phyloP scores from a whole-genome alignment of 2,329 filamentous ascomycete genomes.

The Helminthosporium solani region DNA sequence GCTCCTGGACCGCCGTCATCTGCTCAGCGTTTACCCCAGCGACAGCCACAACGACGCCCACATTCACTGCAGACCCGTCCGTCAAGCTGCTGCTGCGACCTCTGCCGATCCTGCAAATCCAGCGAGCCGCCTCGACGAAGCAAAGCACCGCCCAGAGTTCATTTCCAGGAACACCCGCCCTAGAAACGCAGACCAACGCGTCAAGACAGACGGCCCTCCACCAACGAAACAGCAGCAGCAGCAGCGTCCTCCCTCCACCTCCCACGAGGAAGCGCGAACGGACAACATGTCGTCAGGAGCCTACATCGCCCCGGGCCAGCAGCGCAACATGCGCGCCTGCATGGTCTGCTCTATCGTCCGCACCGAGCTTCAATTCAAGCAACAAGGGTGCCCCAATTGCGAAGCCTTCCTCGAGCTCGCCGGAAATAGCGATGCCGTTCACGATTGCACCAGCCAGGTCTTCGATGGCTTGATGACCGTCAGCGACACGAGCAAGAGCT shows the following conservation, averaged over 20 bases:
- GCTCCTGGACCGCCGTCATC: not conserved
- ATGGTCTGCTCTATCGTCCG: conserved; percentile 98
- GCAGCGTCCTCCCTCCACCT: conserved; percentile 19
- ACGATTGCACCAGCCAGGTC: conserved; percentile 92
- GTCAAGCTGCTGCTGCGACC: too few species aligned
- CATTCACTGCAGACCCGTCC: not conserved
- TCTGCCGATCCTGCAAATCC: not conserved
- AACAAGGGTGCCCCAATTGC: conserved; percentile 93
- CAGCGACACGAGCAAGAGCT: conserved; percentile 77
- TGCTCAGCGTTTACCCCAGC: too few species aligned
- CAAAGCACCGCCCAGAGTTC: not conserved
- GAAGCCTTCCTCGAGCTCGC: conserved; percentile 85
- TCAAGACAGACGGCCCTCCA: not conserved
- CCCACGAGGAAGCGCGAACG: not conserved
- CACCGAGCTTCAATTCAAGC: conserved; percentile 76
- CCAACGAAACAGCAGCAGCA: conserved; percentile 3
- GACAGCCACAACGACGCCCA: not conserved
- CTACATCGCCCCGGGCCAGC: conserved; percentile 72
- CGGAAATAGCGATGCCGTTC: conserved; percentile 75
- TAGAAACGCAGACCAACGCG: not conserved
- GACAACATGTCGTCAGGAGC: conserved; percentile 50
- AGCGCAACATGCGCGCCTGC: conserved; percentile 88
- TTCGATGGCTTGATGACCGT: conserved; percentile 91
- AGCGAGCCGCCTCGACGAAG: not conserved
- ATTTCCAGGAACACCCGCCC: not conserved